Evolutionary conservation across 306 rosid genomes (phyloP).

Genomic region (Acacia melanoxylon): DNA sequence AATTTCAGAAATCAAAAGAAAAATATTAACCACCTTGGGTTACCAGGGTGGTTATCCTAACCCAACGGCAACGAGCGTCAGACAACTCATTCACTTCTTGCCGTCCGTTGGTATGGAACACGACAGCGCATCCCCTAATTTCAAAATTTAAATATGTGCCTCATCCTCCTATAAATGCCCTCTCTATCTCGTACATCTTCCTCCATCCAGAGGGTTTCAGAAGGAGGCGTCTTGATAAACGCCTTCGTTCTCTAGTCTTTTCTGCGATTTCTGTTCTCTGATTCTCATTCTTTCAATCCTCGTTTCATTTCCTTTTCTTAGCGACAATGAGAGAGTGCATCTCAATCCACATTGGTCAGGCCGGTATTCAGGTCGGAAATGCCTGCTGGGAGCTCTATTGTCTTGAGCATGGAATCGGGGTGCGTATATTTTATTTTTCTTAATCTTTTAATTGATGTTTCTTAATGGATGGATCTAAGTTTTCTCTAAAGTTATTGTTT

Average conservation of each 20-base stretch:
- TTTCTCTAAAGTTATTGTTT: no score
- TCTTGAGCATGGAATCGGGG: conserved; percentile 91
- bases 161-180: conserved; percentile 30
- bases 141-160: background rate
- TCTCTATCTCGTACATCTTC: background rate
- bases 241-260: conserved; percentile 37
- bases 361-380: conserved; percentile 97
- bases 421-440: conserved; percentile 1
- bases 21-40: conserved; percentile 40
- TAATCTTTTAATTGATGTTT: background rate
- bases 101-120: conserved; percentile 26
- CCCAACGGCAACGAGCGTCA: background rate
- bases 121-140: background rate
- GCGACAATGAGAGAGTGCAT: conserved; percentile 89
- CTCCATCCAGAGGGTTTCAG: background rate
- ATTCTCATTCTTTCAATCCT: background rate
- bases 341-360: conserved; percentile 94
- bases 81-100: conserved; percentile 30
- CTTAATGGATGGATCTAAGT: background rate
- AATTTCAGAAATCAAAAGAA: conserved; percentile 10
- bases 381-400: conserved; percentile 98
- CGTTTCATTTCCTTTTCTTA: background rate
- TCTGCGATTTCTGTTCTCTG: background rate
- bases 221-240: conserved; percentile 90
- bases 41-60: conserved; percentile 25